Percentiles rank a stretch among this genome's conserved stretches.
These are phyloP conservation scores for Diddensiella santjacobensis DNA, from an alignment of 805 yeast species.

Conservation along the genomic window DNA sequence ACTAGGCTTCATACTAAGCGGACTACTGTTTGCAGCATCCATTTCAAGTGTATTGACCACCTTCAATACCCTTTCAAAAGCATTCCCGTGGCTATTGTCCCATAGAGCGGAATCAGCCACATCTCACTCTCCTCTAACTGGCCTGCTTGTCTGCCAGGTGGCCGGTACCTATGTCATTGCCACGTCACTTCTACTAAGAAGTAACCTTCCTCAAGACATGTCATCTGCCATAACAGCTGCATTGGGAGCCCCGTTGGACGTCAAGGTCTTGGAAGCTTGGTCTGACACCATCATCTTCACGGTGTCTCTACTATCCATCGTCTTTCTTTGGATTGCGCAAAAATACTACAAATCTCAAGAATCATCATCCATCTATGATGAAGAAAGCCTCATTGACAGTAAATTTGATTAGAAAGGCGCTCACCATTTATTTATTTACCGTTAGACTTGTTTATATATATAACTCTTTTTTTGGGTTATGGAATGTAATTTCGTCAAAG, in stretches of 20 bases:
- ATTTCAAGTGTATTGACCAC: conserved; percentile 37
- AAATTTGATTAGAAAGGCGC: conserved; percentile 21
- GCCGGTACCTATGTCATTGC: conserved; percentile 38
- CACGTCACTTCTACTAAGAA: conserved; percentile 39
- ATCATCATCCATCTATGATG: conserved; percentile 17
- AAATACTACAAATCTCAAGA: conserved; percentile 10
- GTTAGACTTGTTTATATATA: no score
- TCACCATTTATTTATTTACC: no score
- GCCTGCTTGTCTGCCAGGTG: conserved; percentile 35
- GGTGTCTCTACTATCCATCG: conserved; percentile 30
- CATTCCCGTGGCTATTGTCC: conserved; percentile 28
- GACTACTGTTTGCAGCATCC: conserved; percentile 35
- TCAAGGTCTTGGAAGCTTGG: conserved; percentile 36
- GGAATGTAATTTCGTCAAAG: no score
- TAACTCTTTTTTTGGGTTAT: no score
- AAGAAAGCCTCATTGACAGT: conserved; percentile 22
- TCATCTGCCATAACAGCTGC: conserved; percentile 39
- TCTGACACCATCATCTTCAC: conserved; percentile 36
- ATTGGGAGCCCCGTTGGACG: conserved; percentile 38
- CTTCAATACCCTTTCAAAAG: conserved; percentile 30
- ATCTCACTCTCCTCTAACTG: conserved; percentile 7
- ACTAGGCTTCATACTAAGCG: conserved; percentile 39
- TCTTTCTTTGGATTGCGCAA: conserved; percentile 25
- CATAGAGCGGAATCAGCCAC: conserved; percentile 10
- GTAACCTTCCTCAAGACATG: conserved; percentile 38